Conservation (phyloP, 371 early-diverging fungal genomes). For the Apophysomyces sp. region DNA sequence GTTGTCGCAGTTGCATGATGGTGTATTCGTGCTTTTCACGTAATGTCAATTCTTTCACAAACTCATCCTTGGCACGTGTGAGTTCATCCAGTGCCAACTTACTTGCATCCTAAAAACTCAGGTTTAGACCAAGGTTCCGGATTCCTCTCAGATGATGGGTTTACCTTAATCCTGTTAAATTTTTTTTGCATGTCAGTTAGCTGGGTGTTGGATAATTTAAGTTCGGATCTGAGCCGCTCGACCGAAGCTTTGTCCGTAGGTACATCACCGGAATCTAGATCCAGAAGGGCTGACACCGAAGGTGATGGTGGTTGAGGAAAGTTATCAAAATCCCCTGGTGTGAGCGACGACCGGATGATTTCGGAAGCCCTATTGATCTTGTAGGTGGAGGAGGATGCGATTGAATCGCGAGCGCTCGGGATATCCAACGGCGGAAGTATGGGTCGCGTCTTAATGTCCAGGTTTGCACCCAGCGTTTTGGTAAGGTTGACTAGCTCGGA, state of each 20-base stretch:
- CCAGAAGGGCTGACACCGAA: neutral
- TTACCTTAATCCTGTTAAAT: conserved; percentile 25
- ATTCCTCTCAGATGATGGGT: neutral
- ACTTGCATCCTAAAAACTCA: conserved; percentile 32
- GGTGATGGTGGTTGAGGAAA: conserved; percentile 12
- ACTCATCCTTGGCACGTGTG: conserved; percentile 42
- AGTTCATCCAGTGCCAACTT: conserved; percentile 45
- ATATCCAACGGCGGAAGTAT: neutral
- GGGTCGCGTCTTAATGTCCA: conserved; percentile 16
- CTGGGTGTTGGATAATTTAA: conserved; percentile 14
- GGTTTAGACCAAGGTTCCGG: neutral
- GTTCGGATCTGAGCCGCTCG: conserved; percentile 18
- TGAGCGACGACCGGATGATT: conserved; percentile 1
- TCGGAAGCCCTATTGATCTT: conserved; percentile 7
- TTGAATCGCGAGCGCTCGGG: neutral
- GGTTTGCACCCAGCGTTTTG: conserved; percentile 36
- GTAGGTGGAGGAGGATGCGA: neutral
- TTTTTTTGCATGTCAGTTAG: conserved; percentile 15
- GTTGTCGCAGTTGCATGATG: conserved; percentile 33
- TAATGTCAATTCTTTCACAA: conserved; percentile 37
- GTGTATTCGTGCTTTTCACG: conserved; percentile 41
- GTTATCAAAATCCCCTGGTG: conserved; percentile 8
- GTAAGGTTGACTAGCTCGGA: conserved; percentile 42
- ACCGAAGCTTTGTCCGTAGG: conserved; percentile 1
- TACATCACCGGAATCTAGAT: neutral